Conservation (phyloP, 371 early-diverging fungal genomes). For the Nematocida sp. region DNA sequence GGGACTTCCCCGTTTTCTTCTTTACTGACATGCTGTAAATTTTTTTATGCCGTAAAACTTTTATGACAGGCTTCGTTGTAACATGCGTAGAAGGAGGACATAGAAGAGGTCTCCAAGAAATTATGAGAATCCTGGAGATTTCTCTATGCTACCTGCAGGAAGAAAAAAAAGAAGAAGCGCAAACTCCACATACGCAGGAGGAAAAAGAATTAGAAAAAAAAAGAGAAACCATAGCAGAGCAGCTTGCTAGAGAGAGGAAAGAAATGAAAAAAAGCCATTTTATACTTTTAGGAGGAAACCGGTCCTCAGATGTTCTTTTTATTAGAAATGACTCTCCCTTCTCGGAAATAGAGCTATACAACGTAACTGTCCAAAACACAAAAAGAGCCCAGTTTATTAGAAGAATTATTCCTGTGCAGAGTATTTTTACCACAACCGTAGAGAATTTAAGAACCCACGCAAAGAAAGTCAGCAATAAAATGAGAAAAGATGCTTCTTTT, state of each 20-base stretch:
- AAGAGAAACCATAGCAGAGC: not conserved
- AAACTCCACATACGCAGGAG: not conserved
- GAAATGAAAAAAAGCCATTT: slow-evolving; percentile 14
- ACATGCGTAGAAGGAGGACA: slow-evolving; percentile 42
- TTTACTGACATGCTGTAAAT: slow-evolving; percentile 49
- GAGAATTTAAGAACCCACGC: slow-evolving; percentile 8
- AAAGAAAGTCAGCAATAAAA: slow-evolving; percentile 4
- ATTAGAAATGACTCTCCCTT: slow-evolving; percentile 12
- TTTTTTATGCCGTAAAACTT: slow-evolving; percentile 2
- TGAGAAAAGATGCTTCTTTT: slow-evolving; percentile 11
- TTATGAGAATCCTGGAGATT: slow-evolving; percentile 10
- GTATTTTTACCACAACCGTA: slow-evolving; percentile 20
- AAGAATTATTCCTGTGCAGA: slow-evolving; percentile 39
- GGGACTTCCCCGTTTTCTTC: slow-evolving; percentile 70
- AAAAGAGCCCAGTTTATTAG: slow-evolving; percentile 22
- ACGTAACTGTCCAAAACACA: slow-evolving; percentile 7
- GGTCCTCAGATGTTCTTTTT: slow-evolving; percentile 37
- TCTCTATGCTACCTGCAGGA: slow-evolving; percentile 5
- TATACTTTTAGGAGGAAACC: slow-evolving; percentile 29
- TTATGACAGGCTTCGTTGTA: slow-evolving; percentile 52
- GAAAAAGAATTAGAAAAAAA: too few relatives aligned
- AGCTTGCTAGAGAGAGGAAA: slow-evolving; percentile 21
- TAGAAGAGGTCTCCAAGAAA: not conserved
- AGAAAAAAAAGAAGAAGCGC: not conserved
- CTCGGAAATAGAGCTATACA: slow-evolving; percentile 47